These are phyloP conservation scores for Yarrowia sp. DNA, from an alignment of 805 yeast genomes.

Conservation along the genomic window DNA sequence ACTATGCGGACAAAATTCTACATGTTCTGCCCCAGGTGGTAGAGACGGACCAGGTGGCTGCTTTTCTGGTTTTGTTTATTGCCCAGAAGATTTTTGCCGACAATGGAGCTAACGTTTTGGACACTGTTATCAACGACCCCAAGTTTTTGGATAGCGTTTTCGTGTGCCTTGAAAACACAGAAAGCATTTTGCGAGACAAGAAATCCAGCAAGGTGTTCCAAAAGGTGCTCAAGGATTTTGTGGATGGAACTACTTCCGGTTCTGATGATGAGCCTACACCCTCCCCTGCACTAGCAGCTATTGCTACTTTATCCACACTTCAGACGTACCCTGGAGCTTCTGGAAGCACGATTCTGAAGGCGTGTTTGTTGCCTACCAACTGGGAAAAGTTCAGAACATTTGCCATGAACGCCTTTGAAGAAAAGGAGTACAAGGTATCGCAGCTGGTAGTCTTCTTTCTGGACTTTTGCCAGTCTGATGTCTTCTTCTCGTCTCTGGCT, in stretches of 20 bases:
- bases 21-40: slow-evolving; percentile 8
- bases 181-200: not conserved
- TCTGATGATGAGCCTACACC: not conserved
- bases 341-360: not conserved
- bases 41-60: slow-evolving; percentile 1
- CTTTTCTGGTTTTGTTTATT: slow-evolving; percentile 2
- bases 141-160: not conserved
- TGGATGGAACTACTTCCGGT: slow-evolving; percentile 36
- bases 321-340: slow-evolving; percentile 25
- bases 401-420: not conserved
- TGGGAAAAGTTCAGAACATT: slow-evolving; percentile 1
- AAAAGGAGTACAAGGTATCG: not conserved
- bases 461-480: slow-evolving; percentile 6
- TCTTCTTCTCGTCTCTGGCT: not conserved
- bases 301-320: slow-evolving; percentile 5
- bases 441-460: slow-evolving; percentile 19
- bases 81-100: slow-evolving; percentile 18
- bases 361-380: not conserved
- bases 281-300: slow-evolving; percentile 7
- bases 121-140: not conserved
- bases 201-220: slow-evolving; percentile 50
- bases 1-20: slow-evolving; percentile 5
- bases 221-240: slow-evolving; percentile 67
- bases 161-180: not conserved
- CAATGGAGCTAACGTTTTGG: slow-evolving; percentile 15